These are phyloP conservation scores for Gigaspora rosea DNA, from an alignment of 192 early-diverging fungal species.

Conservation along the genomic window DNA sequence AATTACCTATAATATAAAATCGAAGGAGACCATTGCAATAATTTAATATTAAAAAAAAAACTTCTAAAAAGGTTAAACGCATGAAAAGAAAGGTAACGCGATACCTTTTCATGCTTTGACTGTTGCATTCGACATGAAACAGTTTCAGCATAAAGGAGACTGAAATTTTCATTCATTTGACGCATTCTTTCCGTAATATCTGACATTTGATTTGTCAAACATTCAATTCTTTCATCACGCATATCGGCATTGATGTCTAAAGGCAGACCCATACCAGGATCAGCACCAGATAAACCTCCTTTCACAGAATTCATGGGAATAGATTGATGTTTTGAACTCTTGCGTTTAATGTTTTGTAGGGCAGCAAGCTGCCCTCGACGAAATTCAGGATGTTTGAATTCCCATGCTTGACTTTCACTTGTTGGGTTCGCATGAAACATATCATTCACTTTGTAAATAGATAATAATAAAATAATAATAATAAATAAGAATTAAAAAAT, in stretches of 20 bases:
- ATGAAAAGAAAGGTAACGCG: background rate
- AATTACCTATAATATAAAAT: constrained; percentile 17
- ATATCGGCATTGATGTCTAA: background rate
- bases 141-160: constrained; percentile 21
- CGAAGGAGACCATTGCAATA: no score
- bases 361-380: constrained; percentile 70
- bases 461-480: constrained; percentile 36
- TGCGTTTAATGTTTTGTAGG: constrained; percentile 71
- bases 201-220: constrained; percentile 26
- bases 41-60: background rate
- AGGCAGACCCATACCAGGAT: background rate
- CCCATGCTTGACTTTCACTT: constrained; percentile 77
- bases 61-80: background rate
- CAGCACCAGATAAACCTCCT: background rate
- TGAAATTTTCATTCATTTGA: constrained; percentile 30
- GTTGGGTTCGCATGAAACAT: constrained; percentile 56
- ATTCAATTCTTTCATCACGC: constrained; percentile 28
- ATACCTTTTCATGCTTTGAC: constrained; percentile 26
- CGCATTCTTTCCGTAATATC: constrained; percentile 23
- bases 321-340: constrained; percentile 36
- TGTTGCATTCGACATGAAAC: constrained; percentile 31
- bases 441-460: constrained; percentile 39
- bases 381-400: constrained; percentile 86
- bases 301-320: background rate
- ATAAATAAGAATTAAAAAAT: no score